phyloP scores from a whole-genome alignment of 108 stramenopile genomes.

The Asterionellopsis glacialis region DNA sequence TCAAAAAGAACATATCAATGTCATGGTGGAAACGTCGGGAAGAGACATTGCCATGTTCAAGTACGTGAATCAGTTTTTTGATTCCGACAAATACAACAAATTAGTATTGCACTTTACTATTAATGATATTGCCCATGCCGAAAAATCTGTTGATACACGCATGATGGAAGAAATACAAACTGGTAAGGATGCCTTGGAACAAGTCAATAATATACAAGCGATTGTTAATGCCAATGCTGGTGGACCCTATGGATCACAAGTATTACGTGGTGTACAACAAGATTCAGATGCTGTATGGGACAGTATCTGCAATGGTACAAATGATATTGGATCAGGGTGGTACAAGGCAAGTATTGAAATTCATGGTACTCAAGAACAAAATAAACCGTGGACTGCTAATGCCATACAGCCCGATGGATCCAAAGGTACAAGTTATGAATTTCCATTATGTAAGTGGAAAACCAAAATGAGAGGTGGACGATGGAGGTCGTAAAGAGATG shows the following conservation, averaged over 20 bases:
- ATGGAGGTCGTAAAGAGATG: too few species aligned
- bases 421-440: constrained; percentile 46
- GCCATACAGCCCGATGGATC: constrained; percentile 72
- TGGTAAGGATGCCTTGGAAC: constrained; percentile 43
- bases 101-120: constrained; percentile 77
- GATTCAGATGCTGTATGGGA: constrained; percentile 81
- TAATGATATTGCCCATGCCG: constrained; percentile 69
- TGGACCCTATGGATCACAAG: constrained; percentile 84
- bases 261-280: constrained; percentile 58
- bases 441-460: constrained; percentile 25
- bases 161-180: constrained; percentile 72
- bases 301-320: constrained; percentile 23
- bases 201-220: constrained; percentile 31
- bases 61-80: constrained; percentile 80
- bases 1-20: constrained; percentile 49
- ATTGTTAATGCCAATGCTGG: constrained; percentile 76
- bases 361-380: constrained; percentile 25
- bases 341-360: constrained; percentile 74
- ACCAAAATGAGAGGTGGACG: too few species aligned
- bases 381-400: constrained; percentile 71
- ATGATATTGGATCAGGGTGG: constrained; percentile 63
- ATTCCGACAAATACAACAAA: constrained; percentile 54
- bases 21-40: constrained; percentile 81
- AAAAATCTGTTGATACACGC: constrained; percentile 67
- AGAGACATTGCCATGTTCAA: constrained; percentile 84